Conservation (phyloP, 2,329 filamentous ascomycete species). For the Aspergillus pseudonomiae region DNA sequence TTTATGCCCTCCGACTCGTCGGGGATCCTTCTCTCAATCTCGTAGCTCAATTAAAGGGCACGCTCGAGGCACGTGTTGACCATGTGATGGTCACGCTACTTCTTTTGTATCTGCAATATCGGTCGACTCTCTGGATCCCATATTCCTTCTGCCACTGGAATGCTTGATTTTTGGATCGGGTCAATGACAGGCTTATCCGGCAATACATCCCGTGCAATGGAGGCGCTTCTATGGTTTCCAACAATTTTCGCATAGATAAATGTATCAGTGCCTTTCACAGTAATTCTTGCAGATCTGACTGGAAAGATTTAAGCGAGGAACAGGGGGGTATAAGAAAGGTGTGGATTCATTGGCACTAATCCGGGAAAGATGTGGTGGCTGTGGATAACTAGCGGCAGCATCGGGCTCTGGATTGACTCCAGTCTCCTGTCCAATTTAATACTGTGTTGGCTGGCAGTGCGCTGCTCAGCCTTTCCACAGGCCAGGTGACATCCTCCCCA, state of each 20-base stretch:
- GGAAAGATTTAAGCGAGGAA: neutral
- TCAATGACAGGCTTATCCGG: no score
- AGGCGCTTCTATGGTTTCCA: neutral
- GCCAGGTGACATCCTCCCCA: neutral
- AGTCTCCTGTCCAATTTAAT: neutral
- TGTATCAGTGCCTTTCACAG: neutral
- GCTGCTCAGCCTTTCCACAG: neutral
- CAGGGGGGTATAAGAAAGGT: neutral
- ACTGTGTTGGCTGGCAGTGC: neutral
- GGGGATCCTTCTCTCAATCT: no score
- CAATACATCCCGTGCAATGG: neutral
- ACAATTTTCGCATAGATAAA: neutral
- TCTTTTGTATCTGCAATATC: no score
- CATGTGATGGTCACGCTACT: neutral
- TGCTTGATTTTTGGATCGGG: neutral
- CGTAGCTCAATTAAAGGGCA: no score
- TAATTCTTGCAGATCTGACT: neutral
- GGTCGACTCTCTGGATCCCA: neutral
- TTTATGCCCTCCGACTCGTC: neutral
- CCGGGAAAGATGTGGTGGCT: neutral
- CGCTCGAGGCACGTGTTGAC: neutral
- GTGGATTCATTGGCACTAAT: neutral
- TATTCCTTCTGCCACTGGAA: neutral
- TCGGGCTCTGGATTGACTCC: neutral
- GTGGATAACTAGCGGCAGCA: neutral